Evolutionary conservation across 176 grass and related monocot species (phyloP), one percentile per base, ranked within the genome.

Genomic region (Thinopyrum elongatum): DNA sequence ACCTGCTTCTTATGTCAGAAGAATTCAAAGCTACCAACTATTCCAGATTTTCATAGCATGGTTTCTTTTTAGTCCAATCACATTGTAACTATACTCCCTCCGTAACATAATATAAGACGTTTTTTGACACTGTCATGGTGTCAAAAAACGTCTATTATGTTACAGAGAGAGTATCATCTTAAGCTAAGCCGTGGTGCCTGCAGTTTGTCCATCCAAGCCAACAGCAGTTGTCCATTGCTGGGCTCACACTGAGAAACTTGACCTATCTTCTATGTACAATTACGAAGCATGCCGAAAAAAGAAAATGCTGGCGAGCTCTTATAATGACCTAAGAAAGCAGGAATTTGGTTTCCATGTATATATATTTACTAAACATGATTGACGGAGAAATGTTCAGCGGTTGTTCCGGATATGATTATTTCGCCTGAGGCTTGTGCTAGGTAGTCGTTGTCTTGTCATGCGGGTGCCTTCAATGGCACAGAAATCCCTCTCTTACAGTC

Each of bases 361-460:
- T 72, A 44, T 14, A 47, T 74, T 46, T 29, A 19, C 7, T 44
- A 35, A 8, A 83, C 21, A 44, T 66, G 22, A 79, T 35, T 44
- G 77, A 53, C 17, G 34, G 17, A 65, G 33, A 83, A 78, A 84
- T 84, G 3, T 27, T 74, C 55, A 27, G 29, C 39, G 33, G 41
- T 68, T 23, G 5, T 63, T 59, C 59, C 33, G 7, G 57, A 55
- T 19, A 46, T 22, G 41, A 62, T 11, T 49, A 36, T 84, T 80
- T 66, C 68, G 68, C 76, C 26, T 59, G 22, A 39, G 41, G 65
- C 30, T 64, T 86, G 44, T 83, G 33, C 61, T 79, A 68, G 33
- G 60, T 58, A 66, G 26, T 68, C 62, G 30, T 47, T 46, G 59
- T 64, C 39, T 36, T 46, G 58, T 63, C 38, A 79, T 33, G 75